Percentiles rank a stretch among this genome's conserved stretches.
Conservation (phyloP, 352 stramenopile genomes). For the Phytophthora aleatoria region DNA sequence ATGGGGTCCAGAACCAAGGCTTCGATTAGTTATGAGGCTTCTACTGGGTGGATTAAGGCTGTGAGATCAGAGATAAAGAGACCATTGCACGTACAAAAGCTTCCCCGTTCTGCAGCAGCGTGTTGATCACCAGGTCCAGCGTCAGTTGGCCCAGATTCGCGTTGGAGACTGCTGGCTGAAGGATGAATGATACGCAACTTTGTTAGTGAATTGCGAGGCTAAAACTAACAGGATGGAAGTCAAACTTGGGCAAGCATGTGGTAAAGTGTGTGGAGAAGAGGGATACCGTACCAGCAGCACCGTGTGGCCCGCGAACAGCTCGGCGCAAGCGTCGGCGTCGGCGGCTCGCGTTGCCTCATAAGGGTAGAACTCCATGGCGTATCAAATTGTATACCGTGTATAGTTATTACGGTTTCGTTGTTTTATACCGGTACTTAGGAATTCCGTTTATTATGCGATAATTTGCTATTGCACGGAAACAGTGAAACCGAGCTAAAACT, state of each 20-base stretch:
- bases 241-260: not conserved
- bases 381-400: too few relatives aligned
- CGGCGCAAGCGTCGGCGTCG: constrained; percentile 25
- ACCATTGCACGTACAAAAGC: constrained; percentile 42
- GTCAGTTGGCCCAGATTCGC: constrained; percentile 84
- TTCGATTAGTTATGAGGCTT: constrained; percentile 13
- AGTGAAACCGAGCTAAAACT: too few relatives aligned
- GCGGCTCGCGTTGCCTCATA: constrained; percentile 28
- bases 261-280: not conserved
- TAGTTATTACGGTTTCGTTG: too few relatives aligned
- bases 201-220: constrained; percentile 12
- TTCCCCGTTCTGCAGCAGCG: constrained; percentile 55
- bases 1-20: constrained; percentile 5
- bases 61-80: not conserved
- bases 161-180: constrained; percentile 73
- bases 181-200: constrained; percentile 19
- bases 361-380: constrained; percentile 58
- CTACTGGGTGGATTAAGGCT: not conserved
- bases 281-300: constrained; percentile 55
- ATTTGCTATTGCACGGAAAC: too few relatives aligned
- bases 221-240: not conserved
- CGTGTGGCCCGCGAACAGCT: constrained; percentile 58
- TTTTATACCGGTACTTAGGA: too few relatives aligned
- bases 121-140: constrained; percentile 81
- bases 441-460: too few relatives aligned